Base-by-base conservation (phyloP, 2,329 filamentous ascomycete genomes). In the Diaporthe vaccinii region DNA sequence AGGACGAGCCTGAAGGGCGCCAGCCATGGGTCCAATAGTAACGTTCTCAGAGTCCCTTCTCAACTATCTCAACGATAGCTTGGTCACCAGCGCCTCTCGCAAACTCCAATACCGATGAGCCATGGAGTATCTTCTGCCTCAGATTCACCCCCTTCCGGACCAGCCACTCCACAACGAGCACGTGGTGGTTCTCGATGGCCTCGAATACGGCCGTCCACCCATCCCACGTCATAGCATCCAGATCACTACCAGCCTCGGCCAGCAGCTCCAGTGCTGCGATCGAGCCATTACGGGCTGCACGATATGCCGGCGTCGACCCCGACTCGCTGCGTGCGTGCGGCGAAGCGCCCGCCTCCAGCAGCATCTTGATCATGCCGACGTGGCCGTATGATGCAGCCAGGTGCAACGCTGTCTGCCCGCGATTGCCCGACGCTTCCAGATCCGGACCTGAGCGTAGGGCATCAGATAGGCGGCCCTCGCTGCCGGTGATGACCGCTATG, bases 341-440 rank as follows among this genome's bases (percentile, higher is more conserved):
- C 6, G 41, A 67, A 20, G 44, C 28, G 22, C 61, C 44, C 41
- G 28, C 61, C 20, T 67, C 61, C 44, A 25, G 44, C 28, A 67
- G 28, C 61, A 67, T 28, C 61, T 34, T 67, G 41, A 67, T 49
- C 28, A 67, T 49, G 44, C 25, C 41, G 20, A 31, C 61, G 39
- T 49, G 39, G 39, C 39, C 41, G 25, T 67, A 67, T 1, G 28
- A 34, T 34, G 61, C 61, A 34, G 61, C 61, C 61, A 65, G 8
- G 25, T 34, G 41, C 41, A 65, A 20, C 25, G 25, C 41, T 28
- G 61, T 65, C 61, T 65, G 41, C 25, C 39, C 61, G 25, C 61
- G 61, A 15, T 65, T 65, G 41, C 39, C 41, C 39, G 25, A 34
- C 17, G 41, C 61, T 46, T 65, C 61, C 41, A 49, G 61, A 28